Base-by-base conservation (phyloP, 2,329 filamentous ascomycete genomes). In the Cordyceps militaris region DNA sequence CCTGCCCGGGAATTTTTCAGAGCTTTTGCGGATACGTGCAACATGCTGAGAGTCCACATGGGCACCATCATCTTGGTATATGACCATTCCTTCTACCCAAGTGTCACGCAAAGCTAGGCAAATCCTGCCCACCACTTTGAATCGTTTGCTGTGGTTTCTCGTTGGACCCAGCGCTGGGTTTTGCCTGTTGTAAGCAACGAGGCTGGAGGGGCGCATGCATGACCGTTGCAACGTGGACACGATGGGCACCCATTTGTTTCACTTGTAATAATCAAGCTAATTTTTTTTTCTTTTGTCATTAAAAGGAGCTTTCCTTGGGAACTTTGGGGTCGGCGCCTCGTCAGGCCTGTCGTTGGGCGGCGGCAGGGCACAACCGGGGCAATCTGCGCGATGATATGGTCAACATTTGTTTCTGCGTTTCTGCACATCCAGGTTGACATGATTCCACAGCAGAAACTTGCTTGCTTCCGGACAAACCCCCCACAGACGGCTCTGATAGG, bases 391-490 rank as follows among this genome's bases (percentile, higher is more conserved):
- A 48, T 26, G n/a, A 16, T 38, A 48, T 26, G n/a, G 21, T 38
- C 43, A 36, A 36, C 28, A 38, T 8, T 47, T n/a, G n/a, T n/a
- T n/a, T n/a, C n/a, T n/a, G n/a, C n/a, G 28, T 19, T 6, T 34
- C 40, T 44, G 26, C 38, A 24, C 16, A n/a, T 21, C 43, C 43
- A 30, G 28, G 43, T n/a, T 23, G 32, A 21, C 43, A 30, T 19
- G 34, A 43, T 56, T 48, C 6, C 43, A 56, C 53, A n/a, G 23
- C 43, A 21, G 32, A 56, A 40, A 56, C 53, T 26, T 56, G 51
- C 40, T 56, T 56, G 38, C 50, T 34, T 21, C 23, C 13, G 34
- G 9, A 30, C 53, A 30, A 40, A 16, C n/a, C 32, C 4, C 21
- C 23, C 11, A 28, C 5, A 19, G n/a, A 30, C 1, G 3, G 5